Evolutionary conservation across 345 rosid genomes (phyloP), one percentile per base, ranked within the genome.

Genomic region (Cardamine occulta): DNA sequence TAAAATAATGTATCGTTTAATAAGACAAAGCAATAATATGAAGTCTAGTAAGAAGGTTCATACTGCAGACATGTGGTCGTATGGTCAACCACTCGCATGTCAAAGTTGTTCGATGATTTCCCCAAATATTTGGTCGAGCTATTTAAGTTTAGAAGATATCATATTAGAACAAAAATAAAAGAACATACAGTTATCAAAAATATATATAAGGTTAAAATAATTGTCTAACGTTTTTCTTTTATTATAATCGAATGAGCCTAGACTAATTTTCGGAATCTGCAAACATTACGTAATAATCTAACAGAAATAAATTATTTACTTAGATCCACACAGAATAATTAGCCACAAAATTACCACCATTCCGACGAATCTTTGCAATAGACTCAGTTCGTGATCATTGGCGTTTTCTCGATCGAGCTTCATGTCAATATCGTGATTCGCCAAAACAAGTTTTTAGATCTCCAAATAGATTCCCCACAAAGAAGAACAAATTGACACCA

Each of bases 11-110:
- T 32, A 64, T 21, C 31, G 64, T 54, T 63, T 55, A 5, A 44
- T 42, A 44, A 56, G 47, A 54, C 37, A 39, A 40, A 14, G 9
- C 45, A 57, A 37, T 14, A 5, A 18, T 40, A 60, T 21, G 60
- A 34, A 21, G 73, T 55, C 3, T 42, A 24, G 56, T 14, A 29
- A 53, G 74, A 75, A 68, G n/a, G 54, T 59, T 59, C 79, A 12
- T 53, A n/a, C 15, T n/a, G 63, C 47, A 52, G 55, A n/a, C 65
- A 53, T 44, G 80, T 44, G 55, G 64, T 11, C 35, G 15, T 44
- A 55, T 34, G 66, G 75, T 49, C 66, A 70, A 44, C 60, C 60
- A 77, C 80, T 63, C 8, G 44, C 71, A 70, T 35, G 34, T 47
- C 60, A 55, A 44, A 70, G 55, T 68, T 51, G 74, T 52, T 75